Base-by-base conservation (phyloP, 768 basidiomycete species). In the Suillus americanus region DNA sequence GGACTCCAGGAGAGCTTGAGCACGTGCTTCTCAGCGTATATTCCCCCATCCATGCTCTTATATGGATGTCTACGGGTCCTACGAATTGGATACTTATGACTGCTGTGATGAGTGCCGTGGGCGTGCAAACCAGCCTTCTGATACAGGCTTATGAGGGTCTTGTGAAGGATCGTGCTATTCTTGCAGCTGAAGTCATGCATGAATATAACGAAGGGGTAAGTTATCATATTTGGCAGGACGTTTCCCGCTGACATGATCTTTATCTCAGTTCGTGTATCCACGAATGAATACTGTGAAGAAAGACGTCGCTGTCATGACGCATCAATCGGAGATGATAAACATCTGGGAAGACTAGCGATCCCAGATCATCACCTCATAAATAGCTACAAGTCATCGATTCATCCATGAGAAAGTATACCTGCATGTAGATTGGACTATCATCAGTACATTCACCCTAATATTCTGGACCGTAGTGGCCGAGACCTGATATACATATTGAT, bases 281-380 rank as follows among this genome's bases (percentile, higher is more conserved):
- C 85, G 88, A 65, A 75, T 92, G 65, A 89, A 91, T 70, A 89
- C 89, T 8, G 80, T 94, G 25, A 85, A 90, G 37, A 85, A 81
- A 64, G 93, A 95, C 67, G 91, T 86, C 1, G 87, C 89, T 4
- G 89, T 92, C 33, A 93, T 92, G 92, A 95, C 93, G 3, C 88
- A 93, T 74, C 82, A 95, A 71, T 85, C 90, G 1, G 93, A 95
- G 80, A 82, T 92, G 66, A 84, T 91, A 10, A 81, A 85, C 67
- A 68, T 85, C 37, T 86, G 82, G 83, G 83, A 86, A 65, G 78
- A 83, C 37, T 77, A 59, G 25, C 6, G 25, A 28, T 13, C 38
- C 2, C 3, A 59, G 18, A 41, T 25, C 25, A 6, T 10, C 38
- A 30, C 20, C 3, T 40, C 12, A 20, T 12, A 59, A 28, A 57